Percentiles rank a stretch among this genome's conserved stretches.
These are phyloP conservation scores for Lunasporangiospora selenospora DNA, from an alignment of 192 early-diverging fungal species.

Conservation along the genomic window DNA sequence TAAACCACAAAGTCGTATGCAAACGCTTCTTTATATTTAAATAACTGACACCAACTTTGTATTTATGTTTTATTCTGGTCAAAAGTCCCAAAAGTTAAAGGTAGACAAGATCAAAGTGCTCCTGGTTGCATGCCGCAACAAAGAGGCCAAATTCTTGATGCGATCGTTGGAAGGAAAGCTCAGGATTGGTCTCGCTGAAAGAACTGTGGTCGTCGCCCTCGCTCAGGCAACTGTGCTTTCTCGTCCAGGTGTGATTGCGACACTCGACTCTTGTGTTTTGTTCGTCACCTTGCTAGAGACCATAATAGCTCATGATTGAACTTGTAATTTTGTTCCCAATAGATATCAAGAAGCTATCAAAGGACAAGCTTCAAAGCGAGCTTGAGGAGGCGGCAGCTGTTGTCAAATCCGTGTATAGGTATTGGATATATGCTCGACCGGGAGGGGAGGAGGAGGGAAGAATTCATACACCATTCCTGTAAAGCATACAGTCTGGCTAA, in stretches of 20 bases:
- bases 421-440: background rate
- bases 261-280: background rate
- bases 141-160: constrained; percentile 50
- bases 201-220: constrained; percentile 87
- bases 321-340: background rate
- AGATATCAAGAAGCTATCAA: constrained; percentile 48
- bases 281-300: background rate
- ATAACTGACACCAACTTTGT: background rate
- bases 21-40: background rate
- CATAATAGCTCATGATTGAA: no score
- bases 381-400: constrained; percentile 56
- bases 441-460: no score
- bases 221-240: constrained; percentile 82
- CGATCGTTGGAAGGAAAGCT: constrained; percentile 92
- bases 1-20: no score
- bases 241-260: constrained; percentile 54
- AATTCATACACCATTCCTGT: no score
- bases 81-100: constrained; percentile 52
- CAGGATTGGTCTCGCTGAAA: constrained; percentile 95
- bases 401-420: constrained; percentile 63
- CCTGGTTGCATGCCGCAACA: constrained; percentile 49
- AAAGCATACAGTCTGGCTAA: no score
- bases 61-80: no score
- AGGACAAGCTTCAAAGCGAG: constrained; percentile 31
- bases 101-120: constrained; percentile 54